Base-by-base conservation (phyloP, 208 protist species). In the Acanthamoeba lugdunensis region DNA sequence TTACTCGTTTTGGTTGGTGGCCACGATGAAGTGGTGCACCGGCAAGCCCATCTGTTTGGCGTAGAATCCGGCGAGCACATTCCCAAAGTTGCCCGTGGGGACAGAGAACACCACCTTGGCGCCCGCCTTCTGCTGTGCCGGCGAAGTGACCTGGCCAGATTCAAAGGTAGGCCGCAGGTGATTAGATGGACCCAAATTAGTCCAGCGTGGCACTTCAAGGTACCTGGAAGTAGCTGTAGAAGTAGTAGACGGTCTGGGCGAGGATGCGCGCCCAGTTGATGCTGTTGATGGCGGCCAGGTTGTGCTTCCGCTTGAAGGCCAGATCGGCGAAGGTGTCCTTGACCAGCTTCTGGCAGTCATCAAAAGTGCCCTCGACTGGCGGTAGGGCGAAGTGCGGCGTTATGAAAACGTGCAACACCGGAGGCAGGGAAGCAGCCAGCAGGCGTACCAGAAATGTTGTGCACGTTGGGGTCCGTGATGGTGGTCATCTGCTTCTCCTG, bases 201-300 rank as follows among this genome's bases (percentile, higher is more conserved):
- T 6, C 41, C 41, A 45, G 41, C 41, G 41, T 45, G 41, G 41
- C 41, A 45, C 41, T 45, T 45, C 41, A 45, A 63, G 56, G 58
- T 21, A 94, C 79, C 71, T 97, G 96, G 67, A 98, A 98, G 96
- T 99, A 99, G 37, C 96, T 96, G 96, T 97, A 98, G 94, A 98
- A 98, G 96, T 99, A 99, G 97, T 99, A 99, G 13, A 97, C 97
- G 23, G 98, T 98, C 95, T 99, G 98, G n/a, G 98, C 98, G 69
- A 99, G 97, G 48, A 99, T 97, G 56, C 98, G 97, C 2, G 98
- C 98, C 98, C 98, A 99, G 97, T 99, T 99, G 96, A 99, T 99
- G 81, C 97, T 98, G 96, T 99, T 99, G 16, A 98, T 98, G 16
- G 98, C 98, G n/a, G 97, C 98, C 11, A 99, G 95, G 28, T 69